Evolutionary conservation across 345 rosid species (phyloP).

Genomic region (Corchorus capsularis): DNA sequence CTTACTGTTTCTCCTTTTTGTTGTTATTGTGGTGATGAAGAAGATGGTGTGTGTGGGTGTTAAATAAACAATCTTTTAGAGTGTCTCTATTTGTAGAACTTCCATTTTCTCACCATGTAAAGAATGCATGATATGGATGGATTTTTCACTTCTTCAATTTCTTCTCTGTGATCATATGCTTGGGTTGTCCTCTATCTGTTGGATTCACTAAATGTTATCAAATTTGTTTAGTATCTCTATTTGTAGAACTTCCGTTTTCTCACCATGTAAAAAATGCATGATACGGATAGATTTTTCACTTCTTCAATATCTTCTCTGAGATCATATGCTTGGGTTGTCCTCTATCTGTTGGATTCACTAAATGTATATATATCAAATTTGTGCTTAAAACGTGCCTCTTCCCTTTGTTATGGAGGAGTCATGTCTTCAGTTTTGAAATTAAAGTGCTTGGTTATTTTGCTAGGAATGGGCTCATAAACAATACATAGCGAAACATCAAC

Average conservation of each 20-base stretch:
- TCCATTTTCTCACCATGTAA: background rate
- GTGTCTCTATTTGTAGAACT: background rate
- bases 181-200: background rate
- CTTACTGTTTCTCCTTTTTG: background rate
- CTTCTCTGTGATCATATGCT: background rate
- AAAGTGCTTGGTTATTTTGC: constrained; percentile 21
- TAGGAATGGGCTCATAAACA: constrained; percentile 99
- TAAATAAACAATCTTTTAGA: no score
- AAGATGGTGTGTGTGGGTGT: no score
- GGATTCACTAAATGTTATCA: background rate
- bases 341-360: background rate
- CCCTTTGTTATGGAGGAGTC: background rate
- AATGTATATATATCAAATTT: background rate
- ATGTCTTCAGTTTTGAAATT: background rate
- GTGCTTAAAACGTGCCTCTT: background rate
- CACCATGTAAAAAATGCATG: background rate
- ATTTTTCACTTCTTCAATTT: background rate
- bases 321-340: background rate
- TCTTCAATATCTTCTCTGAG: background rate
- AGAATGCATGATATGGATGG: background rate
- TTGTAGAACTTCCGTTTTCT: background rate
- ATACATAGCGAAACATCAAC: constrained; percentile 84
- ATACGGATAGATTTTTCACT: background rate
- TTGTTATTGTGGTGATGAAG: background rate
- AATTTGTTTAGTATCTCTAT: background rate